Evolutionary conservation across 2,329 filamentous ascomycete genomes (phyloP).

Genomic region (Penicillium janthinellum): DNA sequence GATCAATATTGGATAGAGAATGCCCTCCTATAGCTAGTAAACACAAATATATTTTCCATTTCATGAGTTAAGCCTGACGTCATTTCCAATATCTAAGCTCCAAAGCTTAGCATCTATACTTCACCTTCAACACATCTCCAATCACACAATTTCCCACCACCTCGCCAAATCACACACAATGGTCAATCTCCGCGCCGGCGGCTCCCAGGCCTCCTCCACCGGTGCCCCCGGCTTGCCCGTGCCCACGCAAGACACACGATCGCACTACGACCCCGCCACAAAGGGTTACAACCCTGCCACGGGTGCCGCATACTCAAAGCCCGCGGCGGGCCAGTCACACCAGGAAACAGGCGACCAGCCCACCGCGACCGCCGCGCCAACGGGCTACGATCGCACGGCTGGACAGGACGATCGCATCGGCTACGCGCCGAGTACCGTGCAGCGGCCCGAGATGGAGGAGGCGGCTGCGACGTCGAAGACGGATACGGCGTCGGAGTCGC

Average conservation of each 20-base stretch:
- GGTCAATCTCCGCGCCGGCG: constrained; percentile 13
- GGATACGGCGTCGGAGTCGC: constrained; percentile 4
- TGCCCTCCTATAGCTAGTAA: no score
- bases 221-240: constrained; percentile 30
- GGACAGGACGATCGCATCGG: constrained; percentile 19
- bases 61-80: constrained; percentile 25
- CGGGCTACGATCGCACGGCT: constrained; percentile 16
- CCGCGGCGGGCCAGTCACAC: constrained; percentile 8
- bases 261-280: constrained; percentile 21
- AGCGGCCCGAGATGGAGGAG: constrained; percentile 15
- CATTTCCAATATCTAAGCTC: constrained; percentile 9
- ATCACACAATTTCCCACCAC: background rate
- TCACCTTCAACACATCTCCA: background rate
- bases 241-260: constrained; percentile 16
- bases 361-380: constrained; percentile 12
- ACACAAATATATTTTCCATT: background rate
- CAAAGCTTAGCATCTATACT: background rate
- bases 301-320: constrained; percentile 24
- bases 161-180: constrained; percentile 10
- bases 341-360: constrained; percentile 8
- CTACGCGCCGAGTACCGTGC: constrained; percentile 22
- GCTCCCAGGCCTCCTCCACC: constrained; percentile 31
- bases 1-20: background rate
- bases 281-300: constrained; percentile 32
- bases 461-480: constrained; percentile 4